A percentile compares a stretch with the other conserved stretches of the same genome.
Evolutionary conservation across 2,329 filamentous ascomycete genomes (phyloP).

Genomic region (Penicillium sp.): DNA sequence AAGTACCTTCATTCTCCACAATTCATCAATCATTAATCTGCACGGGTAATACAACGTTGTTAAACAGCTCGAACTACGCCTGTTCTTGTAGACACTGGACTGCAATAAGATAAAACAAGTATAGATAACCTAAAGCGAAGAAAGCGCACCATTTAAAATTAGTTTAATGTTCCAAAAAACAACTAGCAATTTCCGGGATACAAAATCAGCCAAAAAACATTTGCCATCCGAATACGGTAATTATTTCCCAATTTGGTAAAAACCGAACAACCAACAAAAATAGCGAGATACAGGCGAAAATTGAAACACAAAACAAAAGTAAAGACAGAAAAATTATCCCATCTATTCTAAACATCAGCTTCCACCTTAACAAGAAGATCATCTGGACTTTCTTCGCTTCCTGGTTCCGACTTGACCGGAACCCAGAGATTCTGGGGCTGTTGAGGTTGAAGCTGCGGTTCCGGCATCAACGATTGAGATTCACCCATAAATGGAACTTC

Average conservation of each 20-base stretch:
- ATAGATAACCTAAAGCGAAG: too few species aligned
- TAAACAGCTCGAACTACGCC: too few species aligned
- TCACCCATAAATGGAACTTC: neutral
- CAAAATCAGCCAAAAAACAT: neutral
- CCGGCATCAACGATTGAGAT: neutral
- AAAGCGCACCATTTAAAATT: neutral
- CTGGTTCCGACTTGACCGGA: conserved; percentile 22
- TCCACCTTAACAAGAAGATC: conserved; percentile 24
- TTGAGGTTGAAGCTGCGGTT: neutral
- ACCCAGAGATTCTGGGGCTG: conserved; percentile 21
- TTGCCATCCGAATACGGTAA: neutral
- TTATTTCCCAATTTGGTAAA: neutral
- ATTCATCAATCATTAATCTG: too few species aligned
- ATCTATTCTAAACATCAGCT: neutral
- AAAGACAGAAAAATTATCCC: neutral
- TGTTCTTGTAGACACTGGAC: too few species aligned
- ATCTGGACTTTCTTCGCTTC: conserved; percentile 13
- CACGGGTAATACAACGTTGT: too few species aligned
- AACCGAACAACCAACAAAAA: neutral
- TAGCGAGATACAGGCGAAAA: too few species aligned
- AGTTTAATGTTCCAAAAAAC: neutral
- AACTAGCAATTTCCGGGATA: neutral
- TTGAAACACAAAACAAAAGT: neutral
- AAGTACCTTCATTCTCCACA: too few species aligned
- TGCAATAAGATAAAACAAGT: too few species aligned